Base-by-base conservation (phyloP, 768 basidiomycete genomes). In the Royoungia palumana region DNA sequence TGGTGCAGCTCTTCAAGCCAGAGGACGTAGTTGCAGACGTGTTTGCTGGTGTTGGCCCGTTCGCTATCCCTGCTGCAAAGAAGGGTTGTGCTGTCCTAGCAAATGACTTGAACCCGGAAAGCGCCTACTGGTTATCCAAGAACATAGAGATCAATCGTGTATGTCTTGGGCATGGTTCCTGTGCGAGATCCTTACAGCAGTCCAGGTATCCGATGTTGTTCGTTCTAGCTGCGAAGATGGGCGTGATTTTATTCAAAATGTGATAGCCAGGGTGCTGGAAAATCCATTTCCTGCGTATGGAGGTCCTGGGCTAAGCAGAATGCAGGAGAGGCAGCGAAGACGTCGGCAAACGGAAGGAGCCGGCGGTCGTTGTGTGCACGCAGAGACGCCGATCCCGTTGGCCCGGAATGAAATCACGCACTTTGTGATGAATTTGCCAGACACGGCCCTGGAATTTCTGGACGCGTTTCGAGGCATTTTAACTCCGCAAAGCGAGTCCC, bases 351-450 rank as follows among this genome's bases (percentile, higher is more conserved):
- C 25, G 32, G 42, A 40, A 17, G 35, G 45, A 10, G 44, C 19
- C 14, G 36, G 21, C 14, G 35, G 9, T 21, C 44, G 43, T 21
- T 28, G 40, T 22, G 19, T 48, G 40, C 36, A 38, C 38, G 21
- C 35, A n/a, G 37, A 54, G 24, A 46, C 49, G 17, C 19, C 53
- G 4, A 47, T 44, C 17, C 19, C 57, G 37, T 71, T 66, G 8
- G 64, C 73, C 32, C 80, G 87, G 49, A 72, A 67, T 47, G 70
- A 77, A 37, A 82, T 96, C 55, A 71, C 81, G 12, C 95, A 96
- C 64, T 94, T 91, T 62, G 87, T 96, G n/a, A 95, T 99, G 94
- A 99, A 99, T 67, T 75, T 99, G 17, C 96, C 96, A 3, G 93
- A 91, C 57, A 85, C 87, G 21, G 96, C 94, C 0, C 82, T 97